Percentiles rank a stretch among this genome's conserved stretches.
Evolutionary conservation across 441 rosid species (phyloP).

Genomic region (Adansonia grandidieri): DNA sequence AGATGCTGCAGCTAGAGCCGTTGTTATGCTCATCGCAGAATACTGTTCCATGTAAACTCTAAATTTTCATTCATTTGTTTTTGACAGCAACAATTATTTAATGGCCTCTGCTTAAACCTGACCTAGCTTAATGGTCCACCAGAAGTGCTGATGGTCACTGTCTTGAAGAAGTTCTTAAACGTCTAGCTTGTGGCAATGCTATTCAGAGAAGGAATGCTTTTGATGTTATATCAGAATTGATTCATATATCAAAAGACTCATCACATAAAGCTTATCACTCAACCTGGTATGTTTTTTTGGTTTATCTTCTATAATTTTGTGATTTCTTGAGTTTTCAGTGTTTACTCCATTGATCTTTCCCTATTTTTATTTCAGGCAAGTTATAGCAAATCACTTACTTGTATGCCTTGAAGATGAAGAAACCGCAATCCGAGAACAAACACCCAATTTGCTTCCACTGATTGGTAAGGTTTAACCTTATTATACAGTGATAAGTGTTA

Average conservation of each 20-base stretch:
- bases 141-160: slow-evolving; percentile 59
- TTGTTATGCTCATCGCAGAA: slow-evolving; percentile 73
- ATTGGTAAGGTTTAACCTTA: slow-evolving; percentile 55
- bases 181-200: slow-evolving; percentile 69
- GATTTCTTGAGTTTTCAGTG: slow-evolving; percentile 33
- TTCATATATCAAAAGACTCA: slow-evolving; percentile 50
- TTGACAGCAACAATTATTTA: slow-evolving; percentile 5
- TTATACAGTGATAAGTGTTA: slow-evolving; percentile 4
- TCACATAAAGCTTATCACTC: slow-evolving; percentile 46
- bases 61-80: slow-evolving; percentile 26
- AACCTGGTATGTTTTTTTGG: slow-evolving; percentile 54
- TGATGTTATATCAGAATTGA: slow-evolving; percentile 75
- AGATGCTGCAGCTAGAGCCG: slow-evolving; percentile 86
- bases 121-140: slow-evolving; percentile 45
- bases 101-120: slow-evolving; percentile 34
- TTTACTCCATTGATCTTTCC: slow-evolving; percentile 24
- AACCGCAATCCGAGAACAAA: slow-evolving; percentile 51
- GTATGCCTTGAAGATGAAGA: slow-evolving; percentile 68
- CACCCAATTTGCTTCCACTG: slow-evolving; percentile 61
- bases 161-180: slow-evolving; percentile 71
- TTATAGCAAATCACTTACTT: slow-evolving; percentile 63
- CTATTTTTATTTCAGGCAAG: slow-evolving; percentile 60
- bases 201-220: slow-evolving; percentile 75
- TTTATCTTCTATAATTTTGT: slow-evolving; percentile 26
- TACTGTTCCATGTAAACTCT: slow-evolving; percentile 66